Evolutionary conservation across 352 stramenopile species (phyloP).

Genomic region (Pythium volutum): DNA sequence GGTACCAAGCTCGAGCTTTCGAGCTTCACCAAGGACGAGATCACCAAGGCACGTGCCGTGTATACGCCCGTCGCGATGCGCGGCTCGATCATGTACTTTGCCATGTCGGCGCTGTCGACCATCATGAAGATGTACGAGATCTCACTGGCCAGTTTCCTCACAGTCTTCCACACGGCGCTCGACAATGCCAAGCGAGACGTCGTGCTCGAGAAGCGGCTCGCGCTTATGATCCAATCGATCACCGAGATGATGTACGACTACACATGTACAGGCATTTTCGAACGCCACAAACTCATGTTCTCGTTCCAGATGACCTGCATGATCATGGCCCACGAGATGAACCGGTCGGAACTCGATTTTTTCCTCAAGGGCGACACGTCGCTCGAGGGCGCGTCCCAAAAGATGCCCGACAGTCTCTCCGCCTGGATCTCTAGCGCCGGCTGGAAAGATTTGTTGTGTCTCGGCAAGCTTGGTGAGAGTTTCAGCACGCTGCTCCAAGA

Average conservation of each 20-base stretch:
- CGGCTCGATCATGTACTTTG: conserved; percentile 95
- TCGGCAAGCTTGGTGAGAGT: conserved; percentile 66
- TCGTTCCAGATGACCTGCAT: conserved; percentile 96
- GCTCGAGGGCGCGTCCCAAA: conserved; percentile 69
- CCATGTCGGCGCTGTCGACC: conserved; percentile 86
- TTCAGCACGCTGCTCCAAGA: conserved; percentile 57
- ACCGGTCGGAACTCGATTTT: conserved; percentile 90
- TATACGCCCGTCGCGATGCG: conserved; percentile 92
- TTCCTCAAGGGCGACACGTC: conserved; percentile 96
- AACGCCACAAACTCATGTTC: conserved; percentile 98
- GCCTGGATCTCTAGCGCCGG: conserved; percentile 83
- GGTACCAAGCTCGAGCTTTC: conserved; percentile 91
- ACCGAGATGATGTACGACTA: conserved; percentile 96
- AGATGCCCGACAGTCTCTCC: conserved; percentile 61
- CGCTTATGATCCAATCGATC: conserved; percentile 88
- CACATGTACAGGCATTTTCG: conserved; percentile 96
- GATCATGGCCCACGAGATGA: conserved; percentile 88
- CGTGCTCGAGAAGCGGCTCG: conserved; percentile 86
- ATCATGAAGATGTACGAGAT: conserved; percentile 98
- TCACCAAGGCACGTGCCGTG: conserved; percentile 86
- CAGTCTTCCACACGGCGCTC: conserved; percentile 89
- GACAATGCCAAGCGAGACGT: conserved; percentile 90
- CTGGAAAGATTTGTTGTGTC: conserved; percentile 92
- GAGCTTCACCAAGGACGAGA: conserved; percentile 93
- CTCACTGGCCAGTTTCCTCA: conserved; percentile 90